Conservation (phyloP, 106 monocot genomes). For the Chionographis japonica region DNA sequence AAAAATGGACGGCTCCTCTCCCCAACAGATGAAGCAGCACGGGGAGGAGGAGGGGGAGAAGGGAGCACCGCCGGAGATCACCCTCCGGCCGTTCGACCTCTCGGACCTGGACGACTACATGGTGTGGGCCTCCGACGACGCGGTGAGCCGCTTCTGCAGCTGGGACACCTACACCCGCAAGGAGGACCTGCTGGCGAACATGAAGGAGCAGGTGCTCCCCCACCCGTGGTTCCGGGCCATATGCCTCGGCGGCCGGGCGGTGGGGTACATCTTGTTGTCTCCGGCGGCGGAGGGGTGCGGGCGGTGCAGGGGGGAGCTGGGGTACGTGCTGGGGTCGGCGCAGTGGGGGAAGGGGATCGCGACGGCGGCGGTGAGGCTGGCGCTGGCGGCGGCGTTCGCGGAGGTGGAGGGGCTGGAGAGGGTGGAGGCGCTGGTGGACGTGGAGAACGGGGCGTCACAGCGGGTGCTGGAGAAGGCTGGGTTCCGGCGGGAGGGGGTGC, state of each 20-base stretch:
- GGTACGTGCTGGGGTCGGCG: conserved; percentile 24
- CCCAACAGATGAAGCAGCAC: no score
- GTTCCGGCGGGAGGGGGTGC: conserved; percentile 39
- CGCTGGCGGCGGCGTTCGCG: conserved; percentile 11
- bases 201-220: conserved; percentile 30
- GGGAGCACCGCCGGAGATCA: conserved; percentile 7
- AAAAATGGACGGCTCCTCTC: no score
- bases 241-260: conserved; percentile 34
- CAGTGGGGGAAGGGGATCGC: conserved; percentile 55
- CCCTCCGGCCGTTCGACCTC: conserved; percentile 50
- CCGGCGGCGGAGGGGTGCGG: neutral
- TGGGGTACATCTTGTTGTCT: conserved; percentile 46
- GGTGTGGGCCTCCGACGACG: conserved; percentile 68
- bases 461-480: conserved; percentile 64
- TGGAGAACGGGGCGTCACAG: conserved; percentile 42
- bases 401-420: conserved; percentile 40
- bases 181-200: conserved; percentile 27
- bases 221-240: conserved; percentile 69
- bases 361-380: conserved; percentile 32
- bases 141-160: conserved; percentile 35
- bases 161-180: conserved; percentile 53
- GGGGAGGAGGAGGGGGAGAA: no score
- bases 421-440: conserved; percentile 52
- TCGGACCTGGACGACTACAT: conserved; percentile 52
- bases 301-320: conserved; percentile 29